Evolutionary conservation across 164 flowering plant species (phyloP), one percentile per base, ranked within the genome.

Genomic region (Sedum album): DNA sequence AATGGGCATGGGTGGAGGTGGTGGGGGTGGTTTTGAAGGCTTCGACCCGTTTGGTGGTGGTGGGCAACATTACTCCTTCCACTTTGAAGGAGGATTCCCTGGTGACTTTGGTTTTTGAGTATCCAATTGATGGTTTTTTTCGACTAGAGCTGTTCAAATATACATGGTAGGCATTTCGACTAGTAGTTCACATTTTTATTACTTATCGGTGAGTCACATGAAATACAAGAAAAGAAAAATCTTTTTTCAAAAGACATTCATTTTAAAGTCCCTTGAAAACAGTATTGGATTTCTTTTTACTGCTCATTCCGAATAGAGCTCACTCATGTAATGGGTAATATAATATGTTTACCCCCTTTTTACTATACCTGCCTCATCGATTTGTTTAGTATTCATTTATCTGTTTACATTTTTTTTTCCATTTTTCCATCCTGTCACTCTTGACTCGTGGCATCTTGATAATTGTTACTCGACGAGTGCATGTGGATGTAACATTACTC

Each of bases 21-120:
- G 80, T 5, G 86, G 80, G 15, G 81, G 89, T 36, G 89, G 84
- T 38, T 65, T 31, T 9, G 93, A 79, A 1, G 83, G 97, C 64
- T 91, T 88, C 74, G 78, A 87, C 71, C 96, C 92, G 15, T 90
- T 81, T 79, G 91, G 60, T 53, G 60, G 63, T 62, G 96, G 92
- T 8, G 94, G 91, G 13, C 93, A 90, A 70, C 90, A 84, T 68
- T 93, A 53, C 73, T 82, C 94, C 20, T 93, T 89, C 71, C 89
- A 86, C 60, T 93, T 85, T 70, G 93, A 85, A 17, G 91, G 87
- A n/a, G 91, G 88, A 6, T 86, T 86, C 69, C 91, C 88, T 11
- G 86, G 86, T 15, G 66, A 44, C 1, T 33, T 33, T 64, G 66
- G 67, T 35, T 31, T 31, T 62, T 46, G 67, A 28, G 26, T 57